Evolutionary conservation across 2,329 filamentous ascomycete genomes (phyloP), one percentile per base, ranked within the genome.

Genomic region (Fragosphaeria purpurea): DNA sequence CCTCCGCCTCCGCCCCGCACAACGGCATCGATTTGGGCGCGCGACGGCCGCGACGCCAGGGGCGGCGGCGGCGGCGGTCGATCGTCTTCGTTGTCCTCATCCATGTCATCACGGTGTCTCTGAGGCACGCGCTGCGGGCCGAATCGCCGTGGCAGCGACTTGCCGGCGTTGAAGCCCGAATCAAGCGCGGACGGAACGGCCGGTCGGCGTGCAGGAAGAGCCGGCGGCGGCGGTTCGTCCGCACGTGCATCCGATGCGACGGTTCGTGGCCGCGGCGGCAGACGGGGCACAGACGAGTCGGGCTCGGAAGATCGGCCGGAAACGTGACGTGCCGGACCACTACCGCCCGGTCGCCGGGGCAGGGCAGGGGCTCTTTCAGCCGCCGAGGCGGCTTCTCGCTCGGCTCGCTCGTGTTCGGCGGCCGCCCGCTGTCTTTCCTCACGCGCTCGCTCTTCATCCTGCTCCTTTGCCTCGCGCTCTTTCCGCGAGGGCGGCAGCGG

Each of bases 161-260:
- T 51, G 37, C 32, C 40, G 46, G 38, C 48, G 41, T 53, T 53
- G 50, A 61, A 60, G 10, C 65, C 64, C 40, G 59, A 54, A 30
- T 62, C 60, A 1, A 65, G 54, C 1, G 58, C 56, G 6, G 65
- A 63, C 30, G 61, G 60, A 33, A 41, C 41, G 5, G 69, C 70
- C 0, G 72, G 63, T 43, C 70, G 67, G 34, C 70, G 65, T 5
- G 66, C 47, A 5, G 63, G 65, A 9, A 63, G 57, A 5, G 60
- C 41, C 70, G 76, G 60, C 73, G 81, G 13, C 73, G 85, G 57
- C 78, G 86, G 51, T 70, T 86, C 67, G 76, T 83, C 35, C 7
- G 35, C 35, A 37, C 7, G 11, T 7, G 35, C 7, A 37, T 37
- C 35, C 4, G 42, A 31, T 34, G 42, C 9, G n/a, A 6, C 34